Conservation (phyloP, 768 basidiomycete species). For the Tulasnella sp. region DNA sequence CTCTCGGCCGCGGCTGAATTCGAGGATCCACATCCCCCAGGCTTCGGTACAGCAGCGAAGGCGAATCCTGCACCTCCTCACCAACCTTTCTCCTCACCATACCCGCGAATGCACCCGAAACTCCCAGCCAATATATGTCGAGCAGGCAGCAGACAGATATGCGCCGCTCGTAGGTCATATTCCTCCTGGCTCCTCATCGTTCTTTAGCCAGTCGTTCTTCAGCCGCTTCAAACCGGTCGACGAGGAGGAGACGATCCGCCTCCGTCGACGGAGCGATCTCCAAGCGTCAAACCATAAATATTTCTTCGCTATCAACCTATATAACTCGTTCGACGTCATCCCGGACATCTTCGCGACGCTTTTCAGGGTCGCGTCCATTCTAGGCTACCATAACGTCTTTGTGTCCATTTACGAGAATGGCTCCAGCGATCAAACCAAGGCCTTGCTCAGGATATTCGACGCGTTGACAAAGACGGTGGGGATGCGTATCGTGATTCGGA, state of each 20-base stretch:
- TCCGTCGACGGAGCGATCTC: conserved; percentile 14
- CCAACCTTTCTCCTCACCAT: conserved; percentile 79
- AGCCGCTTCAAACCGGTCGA: neutral
- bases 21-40: conserved; percentile 39
- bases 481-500: conserved; percentile 85
- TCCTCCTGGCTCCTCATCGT: neutral
- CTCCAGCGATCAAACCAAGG: conserved; percentile 97
- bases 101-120: conserved; percentile 84
- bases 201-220: neutral
- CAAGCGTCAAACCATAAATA: conserved; percentile 72
- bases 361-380: conserved; percentile 80
- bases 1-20: conserved; percentile 7
- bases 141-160: conserved; percentile 82
- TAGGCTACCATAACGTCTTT: conserved; percentile 96
- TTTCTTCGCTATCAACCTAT: conserved; percentile 98
- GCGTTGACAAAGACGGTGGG: conserved; percentile 83
- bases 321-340: conserved; percentile 98
- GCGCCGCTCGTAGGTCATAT: conserved; percentile 70
- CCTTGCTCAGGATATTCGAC: conserved; percentile 88
- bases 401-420: conserved; percentile 99
- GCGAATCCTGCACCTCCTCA: conserved; percentile 77
- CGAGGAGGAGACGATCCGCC: neutral
- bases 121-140: conserved; percentile 71
- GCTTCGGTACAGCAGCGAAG: conserved; percentile 77
- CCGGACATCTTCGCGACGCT: conserved; percentile 95